Conservation (phyloP, 1,284 basidiomycete genomes). For the Cystobasidium pallidum region DNA sequence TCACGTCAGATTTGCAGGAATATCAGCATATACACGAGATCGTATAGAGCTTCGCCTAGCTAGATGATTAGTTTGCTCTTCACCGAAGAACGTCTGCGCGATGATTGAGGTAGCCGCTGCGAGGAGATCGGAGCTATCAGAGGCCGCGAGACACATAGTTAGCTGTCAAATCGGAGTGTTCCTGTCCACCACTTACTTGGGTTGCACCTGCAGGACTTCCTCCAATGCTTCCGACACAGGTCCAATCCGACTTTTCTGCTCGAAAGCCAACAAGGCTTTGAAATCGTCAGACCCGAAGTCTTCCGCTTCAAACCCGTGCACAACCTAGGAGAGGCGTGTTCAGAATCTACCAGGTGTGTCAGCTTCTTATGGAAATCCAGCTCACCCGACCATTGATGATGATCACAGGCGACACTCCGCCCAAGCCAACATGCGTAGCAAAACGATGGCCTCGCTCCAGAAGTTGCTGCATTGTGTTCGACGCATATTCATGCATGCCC, state of each 20-base stretch:
- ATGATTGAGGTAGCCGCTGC: conserved; percentile 11
- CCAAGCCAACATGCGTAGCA: not conserved
- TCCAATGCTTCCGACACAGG: conserved; percentile 70
- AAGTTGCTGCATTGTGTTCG: not conserved
- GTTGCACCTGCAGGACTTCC: not conserved
- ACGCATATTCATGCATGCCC: not conserved
- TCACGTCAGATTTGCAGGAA: conserved; percentile 70
- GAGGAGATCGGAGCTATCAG: not conserved
- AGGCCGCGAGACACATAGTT: not conserved
- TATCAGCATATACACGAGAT: conserved; percentile 63
- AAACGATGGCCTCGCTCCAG: not conserved
- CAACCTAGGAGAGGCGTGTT: conserved; percentile 59
- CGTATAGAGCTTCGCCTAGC: conserved; percentile 55
- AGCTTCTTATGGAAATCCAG: not conserved
- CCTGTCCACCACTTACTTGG: no score
- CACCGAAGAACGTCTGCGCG: conserved; percentile 62
- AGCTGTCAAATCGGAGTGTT: not conserved
- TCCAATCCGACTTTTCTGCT: conserved; percentile 68
- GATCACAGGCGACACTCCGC: not conserved
- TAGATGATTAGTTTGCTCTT: conserved; percentile 67
- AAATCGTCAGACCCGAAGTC: conserved; percentile 72
- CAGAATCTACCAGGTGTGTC: not conserved
- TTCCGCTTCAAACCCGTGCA: conserved; percentile 66
- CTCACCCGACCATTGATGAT: conserved; percentile 42
- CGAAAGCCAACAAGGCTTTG: conserved; percentile 68